phyloP scores from a whole-genome alignment of 2,329 filamentous ascomycete species.

The Fusarium austroafricanum region DNA sequence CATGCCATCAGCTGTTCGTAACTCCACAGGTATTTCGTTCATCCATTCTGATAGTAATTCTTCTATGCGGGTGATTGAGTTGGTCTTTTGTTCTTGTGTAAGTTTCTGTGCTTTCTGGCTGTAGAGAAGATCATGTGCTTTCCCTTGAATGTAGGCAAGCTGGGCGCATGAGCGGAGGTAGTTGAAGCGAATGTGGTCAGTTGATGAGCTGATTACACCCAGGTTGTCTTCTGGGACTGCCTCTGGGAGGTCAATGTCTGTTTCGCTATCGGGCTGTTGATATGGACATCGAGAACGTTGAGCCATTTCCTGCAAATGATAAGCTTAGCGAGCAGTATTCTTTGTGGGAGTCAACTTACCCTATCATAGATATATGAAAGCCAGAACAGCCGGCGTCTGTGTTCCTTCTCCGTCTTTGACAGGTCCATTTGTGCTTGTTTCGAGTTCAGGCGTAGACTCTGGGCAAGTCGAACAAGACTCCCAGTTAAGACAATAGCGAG shows the following conservation, averaged over 20 bases:
- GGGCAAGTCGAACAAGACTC: slow-evolving; percentile 50
- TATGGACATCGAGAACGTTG: slow-evolving; percentile 50
- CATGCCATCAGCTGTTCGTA: slow-evolving; percentile 7
- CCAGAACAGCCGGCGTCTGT: slow-evolving; percentile 53
- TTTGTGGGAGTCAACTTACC: background rate
- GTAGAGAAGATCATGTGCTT: slow-evolving; percentile 32
- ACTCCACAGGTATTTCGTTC: slow-evolving; percentile 15
- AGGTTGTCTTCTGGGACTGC: slow-evolving; percentile 7
- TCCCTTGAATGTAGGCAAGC: slow-evolving; percentile 39
- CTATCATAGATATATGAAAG: slow-evolving; percentile 52
- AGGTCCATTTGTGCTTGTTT: slow-evolving; percentile 10
- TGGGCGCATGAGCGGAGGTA: slow-evolving; percentile 24
- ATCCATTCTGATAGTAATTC: slow-evolving; percentile 27
- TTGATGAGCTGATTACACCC: slow-evolving; percentile 23
- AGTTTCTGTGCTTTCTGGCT: slow-evolving; percentile 10
- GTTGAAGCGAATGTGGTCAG: slow-evolving; percentile 19
- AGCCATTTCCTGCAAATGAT: slow-evolving; percentile 48
- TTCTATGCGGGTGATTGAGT: slow-evolving; percentile 7
- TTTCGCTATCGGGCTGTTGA: slow-evolving; percentile 51
- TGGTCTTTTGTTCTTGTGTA: slow-evolving; percentile 1
- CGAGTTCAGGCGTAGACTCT: slow-evolving; percentile 50
- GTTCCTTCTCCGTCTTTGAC: slow-evolving; percentile 17
- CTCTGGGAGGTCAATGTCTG: slow-evolving; percentile 48
- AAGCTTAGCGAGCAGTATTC: background rate
- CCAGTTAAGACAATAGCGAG: slow-evolving; percentile 49